Evolutionary conservation across 2,329 filamentous ascomycete species (phyloP).

Genomic region (Diaporthe citrichinensis): DNA sequence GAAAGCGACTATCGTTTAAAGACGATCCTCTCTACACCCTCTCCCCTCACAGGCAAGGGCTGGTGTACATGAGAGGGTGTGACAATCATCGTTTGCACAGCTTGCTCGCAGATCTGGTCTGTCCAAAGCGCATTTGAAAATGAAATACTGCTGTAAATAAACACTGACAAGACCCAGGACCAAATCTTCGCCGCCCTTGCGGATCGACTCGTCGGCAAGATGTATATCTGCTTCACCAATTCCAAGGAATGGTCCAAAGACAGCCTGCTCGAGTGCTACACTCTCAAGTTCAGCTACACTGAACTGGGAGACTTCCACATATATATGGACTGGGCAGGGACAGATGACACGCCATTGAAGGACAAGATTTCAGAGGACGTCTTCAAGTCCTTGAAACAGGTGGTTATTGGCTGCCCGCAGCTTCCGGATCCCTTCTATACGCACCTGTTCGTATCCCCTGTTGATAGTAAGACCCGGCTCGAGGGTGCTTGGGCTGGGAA

Average conservation of each 20-base stretch:
- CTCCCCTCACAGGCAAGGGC: neutral
- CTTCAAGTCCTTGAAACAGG: slow-evolving; percentile 6
- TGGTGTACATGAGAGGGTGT: slow-evolving; percentile 17
- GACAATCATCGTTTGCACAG: slow-evolving; percentile 10
- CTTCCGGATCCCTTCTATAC: slow-evolving; percentile 31
- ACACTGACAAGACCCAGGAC: neutral
- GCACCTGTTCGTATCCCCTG: slow-evolving; percentile 16
- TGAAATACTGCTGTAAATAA: neutral
- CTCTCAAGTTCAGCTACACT: slow-evolving; percentile 35
- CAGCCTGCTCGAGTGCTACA: slow-evolving; percentile 34
- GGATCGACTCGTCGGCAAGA: slow-evolving; percentile 27
- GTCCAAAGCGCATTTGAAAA: neutral
- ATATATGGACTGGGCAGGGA: slow-evolving; percentile 22
- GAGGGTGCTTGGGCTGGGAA: neutral
- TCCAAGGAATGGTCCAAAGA: slow-evolving; percentile 23
- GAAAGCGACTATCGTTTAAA: neutral
- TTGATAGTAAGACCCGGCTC: neutral
- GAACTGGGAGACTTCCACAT: slow-evolving; percentile 5
- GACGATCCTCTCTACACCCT: neutral
- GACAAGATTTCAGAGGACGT: neutral
- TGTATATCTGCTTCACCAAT: slow-evolving; percentile 28
- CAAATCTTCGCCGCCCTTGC: slow-evolving; percentile 15
- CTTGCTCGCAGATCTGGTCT: slow-evolving; percentile 28
- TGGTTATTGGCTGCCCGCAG: slow-evolving; percentile 11
- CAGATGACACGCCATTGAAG: neutral